Base-by-base conservation (phyloP, 768 basidiomycete genomes). In the Hericium erinaceus region DNA sequence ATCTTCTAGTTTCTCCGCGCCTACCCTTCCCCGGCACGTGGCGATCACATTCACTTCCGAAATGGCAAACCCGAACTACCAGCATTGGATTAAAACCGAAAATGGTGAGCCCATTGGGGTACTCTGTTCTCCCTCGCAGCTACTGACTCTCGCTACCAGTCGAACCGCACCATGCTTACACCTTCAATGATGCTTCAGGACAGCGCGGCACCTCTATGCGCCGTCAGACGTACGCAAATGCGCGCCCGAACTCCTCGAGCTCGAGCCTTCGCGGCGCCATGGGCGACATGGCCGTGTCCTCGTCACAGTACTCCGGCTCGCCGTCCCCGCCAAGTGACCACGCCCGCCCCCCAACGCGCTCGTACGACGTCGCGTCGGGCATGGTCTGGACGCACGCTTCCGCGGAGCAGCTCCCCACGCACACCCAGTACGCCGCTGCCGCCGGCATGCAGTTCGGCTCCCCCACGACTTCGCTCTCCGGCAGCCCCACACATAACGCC, bases 261-360 rank as follows among this genome's bases (percentile, higher is more conserved):
- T 51, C 49, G 28, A 51, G 48, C 53, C 13, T 63, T 61, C 44
- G 46, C 60, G n/a, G 40, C 56, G 54, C 58, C 57, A 6, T 88
- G 69, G 83, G 81, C 52, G 82, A 84, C 52, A 58, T 74, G 26
- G 70, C 74, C 68, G 65, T 76, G 40, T 71, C 72, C 13, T 70
- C 71, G 9, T 60, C 64, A 63, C 28, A 59, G 66, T 52, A 71
- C 66, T 61, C 66, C 59, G 59, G 63, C 57, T 63, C 70, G 57
- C 58, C 69, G 55, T 60, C 70, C 62, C 39, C 60, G 51, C 44
- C 62, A 50, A 54, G 62, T 60, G 53, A 61, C 58, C 53, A 40
- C 57, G 65, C 51, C 68, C 66, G 49, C 58, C 61, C 49, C 24
- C 49, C 18, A 16, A 10, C 57, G 64, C 26, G 61, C 66, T n/a